Evolutionary conservation across 1,284 basidiomycete species (phyloP).

Genomic region (Entoloma clypeatum): DNA sequence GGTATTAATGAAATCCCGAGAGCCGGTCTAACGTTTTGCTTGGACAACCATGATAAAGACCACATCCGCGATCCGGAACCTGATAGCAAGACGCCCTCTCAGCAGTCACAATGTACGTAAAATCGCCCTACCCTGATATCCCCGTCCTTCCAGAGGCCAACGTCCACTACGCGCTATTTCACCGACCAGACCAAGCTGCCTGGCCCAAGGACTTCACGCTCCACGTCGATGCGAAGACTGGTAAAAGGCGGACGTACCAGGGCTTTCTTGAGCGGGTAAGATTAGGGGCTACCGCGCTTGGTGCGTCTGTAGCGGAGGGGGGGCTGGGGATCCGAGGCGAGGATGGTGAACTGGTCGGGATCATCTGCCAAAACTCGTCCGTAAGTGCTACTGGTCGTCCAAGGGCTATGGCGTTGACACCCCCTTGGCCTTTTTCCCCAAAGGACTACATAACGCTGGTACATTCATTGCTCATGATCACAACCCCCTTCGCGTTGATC

Average conservation of each 20-base stretch:
- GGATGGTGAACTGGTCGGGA: slow-evolving; percentile 56
- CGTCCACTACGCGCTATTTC: slow-evolving; percentile 52
- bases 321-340: slow-evolving; percentile 51
- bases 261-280: slow-evolving; percentile 50
- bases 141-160: slow-evolving; percentile 46
- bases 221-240: slow-evolving; percentile 55
- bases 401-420: no score
- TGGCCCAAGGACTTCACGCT: slow-evolving; percentile 56
- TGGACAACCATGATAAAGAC: no score
- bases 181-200: slow-evolving; percentile 45
- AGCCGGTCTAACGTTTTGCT: no score
- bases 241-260: slow-evolving; percentile 39
- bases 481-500: slow-evolving; percentile 60
- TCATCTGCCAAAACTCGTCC: slow-evolving; percentile 67
- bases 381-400: slow-evolving; percentile 33
- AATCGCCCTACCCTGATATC: slow-evolving; percentile 39
- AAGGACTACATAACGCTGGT: slow-evolving; percentile 65
- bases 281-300: slow-evolving; percentile 56
- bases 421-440: no score
- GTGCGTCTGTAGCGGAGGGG: slow-evolving; percentile 40
- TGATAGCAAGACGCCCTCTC: no score
- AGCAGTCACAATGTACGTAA: slow-evolving; percentile 37
- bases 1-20: no score
- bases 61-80: no score
- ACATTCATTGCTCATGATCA: slow-evolving; percentile 51